Evolutionary conservation across 2,329 filamentous ascomycete species (phyloP), one percentile per base, ranked within the genome.

Genomic region (Claviceps sp.): DNA sequence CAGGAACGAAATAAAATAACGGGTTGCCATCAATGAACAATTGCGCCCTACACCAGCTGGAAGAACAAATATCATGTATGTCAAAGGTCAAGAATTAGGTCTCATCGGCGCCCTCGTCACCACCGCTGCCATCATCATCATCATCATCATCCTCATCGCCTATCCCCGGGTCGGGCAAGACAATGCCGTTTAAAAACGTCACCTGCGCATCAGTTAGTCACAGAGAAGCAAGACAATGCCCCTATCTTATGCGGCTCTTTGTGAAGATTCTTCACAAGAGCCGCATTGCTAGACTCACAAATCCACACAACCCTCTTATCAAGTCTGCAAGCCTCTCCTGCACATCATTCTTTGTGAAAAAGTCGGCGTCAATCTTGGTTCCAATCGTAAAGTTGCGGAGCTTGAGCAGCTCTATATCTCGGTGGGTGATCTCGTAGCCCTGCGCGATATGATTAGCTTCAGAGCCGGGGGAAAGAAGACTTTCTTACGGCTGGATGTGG

Each of bases 401-500:
- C 60, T 89, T 85, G 52, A 95, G 73, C 50, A 96, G 75, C 52
- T 83, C 81, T 61, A 95, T 89, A 59, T 95, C 85, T 43, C 78
- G 72, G 63, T 95, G 87, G 53, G 87, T 82, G 20, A 77, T 75
- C 45, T 79, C 72, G 63, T 86, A 95, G 47, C 86, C 88, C 85
- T 91, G 42, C 8, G 34, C n/a, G 30, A 18, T 22, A 8, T 38
- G 22, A 34, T 34, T 41, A 44, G 22, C 42, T 24, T 24, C 5
- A 16, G 3, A 14, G 30, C 30, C 30, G 3, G 38, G 5, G n/a
- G n/a, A n/a, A 41, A n/a, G 38, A 18, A 18, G 38, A 4, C 14
- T 41, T 16, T 5, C 3, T 41, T 8, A 18, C 38, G 8, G 7
- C n/a, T 18, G 7, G n/a, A 7, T n/a, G 30, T 30, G 9, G 1